Conservation (phyloP, 192 early-diverging fungal genomes). For the Coemansia sp. region DNA sequence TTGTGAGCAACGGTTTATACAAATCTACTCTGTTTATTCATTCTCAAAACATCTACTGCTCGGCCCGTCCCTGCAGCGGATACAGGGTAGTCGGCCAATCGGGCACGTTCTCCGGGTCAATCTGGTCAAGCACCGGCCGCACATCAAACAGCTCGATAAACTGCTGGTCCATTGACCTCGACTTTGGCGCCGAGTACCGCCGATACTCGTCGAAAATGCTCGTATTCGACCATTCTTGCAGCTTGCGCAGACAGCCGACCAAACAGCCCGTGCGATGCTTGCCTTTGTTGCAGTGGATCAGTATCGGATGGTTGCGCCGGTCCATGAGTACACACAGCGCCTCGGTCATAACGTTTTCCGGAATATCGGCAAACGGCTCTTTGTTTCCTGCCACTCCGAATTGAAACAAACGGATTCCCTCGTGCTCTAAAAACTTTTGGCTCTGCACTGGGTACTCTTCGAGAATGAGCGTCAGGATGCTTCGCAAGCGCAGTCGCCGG, state of each 20-base stretch:
- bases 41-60: too few relatives aligned
- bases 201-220: constrained; percentile 99
- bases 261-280: constrained; percentile 98
- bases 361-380: constrained; percentile 58
- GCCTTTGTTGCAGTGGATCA: constrained; percentile 98
- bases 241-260: constrained; percentile 89
- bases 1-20: too few relatives aligned
- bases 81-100: constrained; percentile 60
- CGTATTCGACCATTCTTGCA: constrained; percentile 92
- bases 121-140: constrained; percentile 62
- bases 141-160: constrained; percentile 82
- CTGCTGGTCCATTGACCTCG: constrained; percentile 81
- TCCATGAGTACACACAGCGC: constrained; percentile 49
- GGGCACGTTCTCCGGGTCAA: constrained; percentile 61
- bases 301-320: constrained; percentile 73
- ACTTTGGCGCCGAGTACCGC: constrained; percentile 83
- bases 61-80: background rate
- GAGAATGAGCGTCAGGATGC: constrained; percentile 88
- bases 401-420: constrained; percentile 81
- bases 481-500: constrained; percentile 79
- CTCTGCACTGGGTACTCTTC: constrained; percentile 92
- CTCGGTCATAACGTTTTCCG: constrained; percentile 44
- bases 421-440: constrained; percentile 75
- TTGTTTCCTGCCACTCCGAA: constrained; percentile 93
- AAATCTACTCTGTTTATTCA: too few relatives aligned